These are phyloP conservation scores for Leccinum broughii DNA, from an alignment of 768 basidiomycete species.

Conservation along the genomic window DNA sequence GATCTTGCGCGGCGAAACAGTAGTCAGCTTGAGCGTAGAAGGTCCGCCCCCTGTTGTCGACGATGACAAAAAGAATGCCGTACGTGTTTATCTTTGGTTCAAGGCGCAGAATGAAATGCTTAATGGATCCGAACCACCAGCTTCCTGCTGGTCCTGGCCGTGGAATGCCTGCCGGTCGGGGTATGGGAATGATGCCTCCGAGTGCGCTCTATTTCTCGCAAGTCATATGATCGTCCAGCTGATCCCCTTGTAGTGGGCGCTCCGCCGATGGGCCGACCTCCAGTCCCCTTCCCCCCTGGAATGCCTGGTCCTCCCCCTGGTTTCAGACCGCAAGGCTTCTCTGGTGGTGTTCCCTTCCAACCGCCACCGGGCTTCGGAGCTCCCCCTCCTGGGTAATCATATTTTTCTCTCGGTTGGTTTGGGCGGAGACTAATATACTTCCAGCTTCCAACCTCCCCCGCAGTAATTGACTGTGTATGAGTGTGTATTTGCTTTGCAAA, in stretches of 20 bases:
- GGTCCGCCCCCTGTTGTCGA: constrained; percentile 91
- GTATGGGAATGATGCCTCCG: constrained; percentile 94
- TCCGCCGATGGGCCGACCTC: constrained; percentile 64
- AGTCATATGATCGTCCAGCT: constrained; percentile 17
- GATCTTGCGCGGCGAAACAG: constrained; percentile 93
- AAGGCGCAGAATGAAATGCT: constrained; percentile 2
- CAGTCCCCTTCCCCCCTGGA: constrained; percentile 68
- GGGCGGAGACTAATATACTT: constrained; percentile 7
- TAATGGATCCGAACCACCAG: constrained; percentile 41
- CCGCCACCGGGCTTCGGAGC: constrained; percentile 81
- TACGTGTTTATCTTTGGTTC: constrained; percentile 38
- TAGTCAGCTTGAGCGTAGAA: constrained; percentile 93
- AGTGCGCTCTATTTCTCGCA: constrained; percentile 46
- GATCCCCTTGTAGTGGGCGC: constrained; percentile 49
- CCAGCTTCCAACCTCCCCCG: constrained; percentile 51
- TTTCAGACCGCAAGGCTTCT: constrained; percentile 82
- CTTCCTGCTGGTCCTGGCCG: constrained; percentile 88
- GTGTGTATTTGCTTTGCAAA: constrained; percentile 13
- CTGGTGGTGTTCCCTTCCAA: constrained; percentile 76
- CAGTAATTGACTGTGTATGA: constrained; percentile 30
- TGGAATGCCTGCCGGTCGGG: constrained; percentile 94
- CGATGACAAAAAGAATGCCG: constrained; percentile 84
- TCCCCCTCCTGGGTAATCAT: constrained; percentile 78
- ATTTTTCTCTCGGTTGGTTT: constrained; percentile 1
- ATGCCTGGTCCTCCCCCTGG: constrained; percentile 86